Evolutionary conservation across 352 stramenopile genomes (phyloP), one percentile per base, ranked within the genome.

Genomic region (Peronospora tabacina): DNA sequence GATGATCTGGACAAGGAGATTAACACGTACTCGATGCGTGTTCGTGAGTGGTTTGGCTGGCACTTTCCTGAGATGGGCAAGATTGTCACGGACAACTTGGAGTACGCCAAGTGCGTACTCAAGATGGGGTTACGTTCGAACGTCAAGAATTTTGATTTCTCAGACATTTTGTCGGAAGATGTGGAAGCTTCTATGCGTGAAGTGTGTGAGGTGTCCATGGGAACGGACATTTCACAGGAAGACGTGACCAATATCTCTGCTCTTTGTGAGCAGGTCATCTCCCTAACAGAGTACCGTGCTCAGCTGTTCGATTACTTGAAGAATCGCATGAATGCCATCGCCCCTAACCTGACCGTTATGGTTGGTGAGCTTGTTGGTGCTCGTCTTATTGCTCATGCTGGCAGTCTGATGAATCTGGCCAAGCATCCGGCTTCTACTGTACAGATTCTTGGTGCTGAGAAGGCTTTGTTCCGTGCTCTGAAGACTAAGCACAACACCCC

Each of bases 1-100:
- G 97, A 99, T 77, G 96, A 99, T 69, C 82, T 99, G 12, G 97
- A 99, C 85, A 99, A 99, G 85, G 97, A 99, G 76, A 99, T 99
- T 74, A 99, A 99, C 81, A 99, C 95, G 52, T 99, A 99, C 81
- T 97, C 97, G 38, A 99, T 99, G 97, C 81, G 97, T 55, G 96
- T 99, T 40, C 96, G 96, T 49, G 97, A 99, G 80, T 99, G 97
- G 97, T 98, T 97, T 62, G 92, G 94, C 55, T 98, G 94, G 93
- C 94, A 98, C 71, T 94, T 97, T 52, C 90, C 87, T 12, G 96
- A 99, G 63, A 95, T 99, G 74, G 90, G 92, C 67, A 98, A 97
- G 71, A 96, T 99, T 37, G 82, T 98, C 28, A 95, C 87, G 34
- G 96, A 99, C 75, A 99, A 99, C 78, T 73, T 98, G 36, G 87